These are phyloP conservation scores for Colletotrichum theobromicola DNA, from an alignment of 2,329 filamentous ascomycete species.

Conservation along the genomic window DNA sequence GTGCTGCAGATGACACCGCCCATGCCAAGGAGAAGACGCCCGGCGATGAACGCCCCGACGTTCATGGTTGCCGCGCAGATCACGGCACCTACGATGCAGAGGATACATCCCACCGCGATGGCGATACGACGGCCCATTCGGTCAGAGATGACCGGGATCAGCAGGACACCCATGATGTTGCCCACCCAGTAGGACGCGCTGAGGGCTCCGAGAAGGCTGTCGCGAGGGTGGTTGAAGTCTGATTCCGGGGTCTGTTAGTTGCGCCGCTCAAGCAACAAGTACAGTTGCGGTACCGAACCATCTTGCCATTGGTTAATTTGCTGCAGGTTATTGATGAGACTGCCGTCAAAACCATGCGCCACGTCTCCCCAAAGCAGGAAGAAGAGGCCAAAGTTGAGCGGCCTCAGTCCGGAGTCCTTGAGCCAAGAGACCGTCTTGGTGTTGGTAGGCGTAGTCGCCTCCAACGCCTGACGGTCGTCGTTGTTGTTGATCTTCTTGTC, in stretches of 20 bases:
- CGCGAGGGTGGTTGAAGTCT: constrained; percentile 36
- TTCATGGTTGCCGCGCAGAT: constrained; percentile 47
- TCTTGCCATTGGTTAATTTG: constrained; percentile 45
- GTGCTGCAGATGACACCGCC: constrained; percentile 50
- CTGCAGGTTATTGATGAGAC: constrained; percentile 56
- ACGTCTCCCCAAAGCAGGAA: constrained; percentile 37
- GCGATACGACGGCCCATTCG: constrained; percentile 33
- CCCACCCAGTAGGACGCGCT: constrained; percentile 44
- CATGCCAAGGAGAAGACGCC: constrained; percentile 46
- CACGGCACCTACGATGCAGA: constrained; percentile 39
- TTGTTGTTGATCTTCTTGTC: not conserved
- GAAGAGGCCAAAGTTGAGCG: constrained; percentile 28
- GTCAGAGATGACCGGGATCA: constrained; percentile 35
- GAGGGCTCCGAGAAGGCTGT: constrained; percentile 34
- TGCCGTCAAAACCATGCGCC: constrained; percentile 54
- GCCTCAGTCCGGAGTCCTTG: not conserved
- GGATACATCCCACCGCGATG: constrained; percentile 33
- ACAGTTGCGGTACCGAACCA: constrained; percentile 17
- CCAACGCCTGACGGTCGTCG: constrained; percentile 8
- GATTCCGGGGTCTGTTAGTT: not conserved
- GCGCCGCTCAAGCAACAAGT: fast-evolving
- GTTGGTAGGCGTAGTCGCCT: constrained; percentile 7
- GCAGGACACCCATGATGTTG: constrained; percentile 47
- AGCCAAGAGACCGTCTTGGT: constrained; percentile 8
- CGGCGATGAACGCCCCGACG: constrained; percentile 47